Conservation (phyloP, 805 yeast genomes). For the Grigorovia yakushimaensis region DNA sequence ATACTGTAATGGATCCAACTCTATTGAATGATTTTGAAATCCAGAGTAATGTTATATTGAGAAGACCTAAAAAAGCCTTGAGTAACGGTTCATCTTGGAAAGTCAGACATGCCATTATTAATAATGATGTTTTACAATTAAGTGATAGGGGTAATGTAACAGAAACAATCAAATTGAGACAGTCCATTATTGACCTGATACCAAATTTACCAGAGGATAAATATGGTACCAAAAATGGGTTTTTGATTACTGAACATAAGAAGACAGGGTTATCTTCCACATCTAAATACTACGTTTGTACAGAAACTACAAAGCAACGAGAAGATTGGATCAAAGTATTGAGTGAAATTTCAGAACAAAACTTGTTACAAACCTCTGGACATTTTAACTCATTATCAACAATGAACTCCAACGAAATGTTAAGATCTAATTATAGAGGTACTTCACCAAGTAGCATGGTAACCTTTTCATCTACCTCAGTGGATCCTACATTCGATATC, state of each 20-base stretch:
- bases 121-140: conserved; percentile 47
- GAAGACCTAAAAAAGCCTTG: conserved; percentile 39
- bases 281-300: conserved; percentile 59
- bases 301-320: conserved; percentile 69
- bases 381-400: neutral
- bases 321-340: conserved; percentile 57
- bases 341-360: conserved; percentile 25
- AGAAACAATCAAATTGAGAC: conserved; percentile 34
- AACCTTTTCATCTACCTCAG: neutral
- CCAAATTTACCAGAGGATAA: conserved; percentile 30
- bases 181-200: conserved; percentile 32
- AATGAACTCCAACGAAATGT: neutral
- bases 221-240: conserved; percentile 30
- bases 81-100: conserved; percentile 61
- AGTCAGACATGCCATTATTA: conserved; percentile 56
- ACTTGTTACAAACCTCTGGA: conserved; percentile 1
- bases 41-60: conserved; percentile 56
- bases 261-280: conserved; percentile 29
- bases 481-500: conserved; percentile 7
- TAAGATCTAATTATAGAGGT: neutral
- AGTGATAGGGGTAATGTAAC: conserved; percentile 44
- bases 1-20: conserved; percentile 54
- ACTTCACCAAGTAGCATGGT: neutral
- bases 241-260: conserved; percentile 32
- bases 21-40: conserved; percentile 41